Evolutionary conservation across 2,329 filamentous ascomycete genomes (phyloP), one percentile per base, ranked within the genome.

Genomic region (Periconia macrospinosa): DNA sequence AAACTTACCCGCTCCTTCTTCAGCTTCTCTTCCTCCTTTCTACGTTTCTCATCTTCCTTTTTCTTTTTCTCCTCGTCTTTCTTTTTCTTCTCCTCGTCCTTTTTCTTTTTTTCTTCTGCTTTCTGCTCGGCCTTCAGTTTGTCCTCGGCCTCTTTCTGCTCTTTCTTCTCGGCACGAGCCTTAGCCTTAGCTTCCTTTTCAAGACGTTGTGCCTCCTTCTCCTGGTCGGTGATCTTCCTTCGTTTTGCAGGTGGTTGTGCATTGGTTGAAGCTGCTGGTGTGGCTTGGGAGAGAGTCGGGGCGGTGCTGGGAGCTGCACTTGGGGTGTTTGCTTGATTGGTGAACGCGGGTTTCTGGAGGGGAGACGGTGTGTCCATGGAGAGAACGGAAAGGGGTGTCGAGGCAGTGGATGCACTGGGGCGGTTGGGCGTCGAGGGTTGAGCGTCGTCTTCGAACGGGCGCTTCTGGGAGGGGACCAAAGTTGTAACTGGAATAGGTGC

Each of bases 41-140:
- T 68, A 33, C 55, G 55, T 55, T 69, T 67, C 49, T 69, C 62
- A 45, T 68, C 65, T 20, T 62, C 60, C 55, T 76, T 75, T 58
- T 69, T 70, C 45, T 62, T 60, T 54, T 71, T 71, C 49, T 73
- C 67, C 48, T 73, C 68, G 15, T 68, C 63, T 50, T 78, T 79
- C 54, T 71, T 69, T 41, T 76, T 79, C 58, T 81, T 78, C 50
- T 79, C 76, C 55, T 80, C 75, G n/a, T 77, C 77, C 47, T 73
- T 73, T 11, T 74, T 71, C 14, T 68, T 69, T 49, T 74, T 73
- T 53, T 76, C 74, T 55, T 75, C 75, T 33, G 74, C 69, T 43
- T 68, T 72, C 13, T 62, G 62, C 49, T 66, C 70, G 54, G 75
- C 74, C 45, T 70, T 74, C 9, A 69, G 63, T 54, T 68, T 71